Evolutionary conservation across 345 rosid species (phyloP).

Genomic region (Euphorbia pulcherrima): DNA sequence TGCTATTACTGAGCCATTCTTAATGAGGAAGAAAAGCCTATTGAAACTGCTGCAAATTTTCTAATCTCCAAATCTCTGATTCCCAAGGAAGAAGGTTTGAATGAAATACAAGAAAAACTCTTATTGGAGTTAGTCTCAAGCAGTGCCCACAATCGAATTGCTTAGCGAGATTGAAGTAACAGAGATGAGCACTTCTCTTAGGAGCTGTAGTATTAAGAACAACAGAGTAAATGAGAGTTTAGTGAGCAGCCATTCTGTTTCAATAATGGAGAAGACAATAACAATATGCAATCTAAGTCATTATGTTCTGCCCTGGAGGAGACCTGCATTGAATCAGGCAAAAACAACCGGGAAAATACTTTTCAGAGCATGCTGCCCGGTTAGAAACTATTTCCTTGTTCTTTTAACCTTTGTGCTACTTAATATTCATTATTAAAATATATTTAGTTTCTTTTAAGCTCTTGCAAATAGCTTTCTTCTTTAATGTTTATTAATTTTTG

Average conservation of each 20-base stretch:
- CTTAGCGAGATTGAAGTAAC: conserved; percentile 44
- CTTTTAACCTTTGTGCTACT: background rate
- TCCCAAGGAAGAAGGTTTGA: conserved; percentile 15
- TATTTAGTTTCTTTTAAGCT: background rate
- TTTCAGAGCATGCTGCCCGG: conserved; percentile 90
- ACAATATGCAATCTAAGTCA: too few species aligned
- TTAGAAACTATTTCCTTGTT: conserved; percentile 21
- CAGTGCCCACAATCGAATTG: conserved; percentile 41
- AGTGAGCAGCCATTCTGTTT: conserved; percentile 31
- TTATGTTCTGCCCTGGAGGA: conserved; percentile 98
- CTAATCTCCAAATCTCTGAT: conserved; percentile 9
- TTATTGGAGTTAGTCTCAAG: too few species aligned
- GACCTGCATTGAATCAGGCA: conserved; percentile 78
- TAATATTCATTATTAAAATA: background rate
- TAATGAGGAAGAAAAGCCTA: conserved; percentile 9
- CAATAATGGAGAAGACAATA: too few species aligned
- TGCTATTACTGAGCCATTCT: conserved; percentile 8
- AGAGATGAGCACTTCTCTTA: conserved; percentile 30
- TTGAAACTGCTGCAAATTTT: background rate
- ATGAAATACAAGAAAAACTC: conserved; percentile 11
- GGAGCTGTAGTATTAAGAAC: conserved; percentile 19
- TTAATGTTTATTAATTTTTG: background rate
- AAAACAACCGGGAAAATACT: conserved; percentile 78
- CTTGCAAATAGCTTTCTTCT: background rate
- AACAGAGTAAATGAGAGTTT: conserved; percentile 22